These are phyloP conservation scores for Globisporangium camurandrum DNA, from an alignment of 352 stramenopile species.

Conservation along the genomic window DNA sequence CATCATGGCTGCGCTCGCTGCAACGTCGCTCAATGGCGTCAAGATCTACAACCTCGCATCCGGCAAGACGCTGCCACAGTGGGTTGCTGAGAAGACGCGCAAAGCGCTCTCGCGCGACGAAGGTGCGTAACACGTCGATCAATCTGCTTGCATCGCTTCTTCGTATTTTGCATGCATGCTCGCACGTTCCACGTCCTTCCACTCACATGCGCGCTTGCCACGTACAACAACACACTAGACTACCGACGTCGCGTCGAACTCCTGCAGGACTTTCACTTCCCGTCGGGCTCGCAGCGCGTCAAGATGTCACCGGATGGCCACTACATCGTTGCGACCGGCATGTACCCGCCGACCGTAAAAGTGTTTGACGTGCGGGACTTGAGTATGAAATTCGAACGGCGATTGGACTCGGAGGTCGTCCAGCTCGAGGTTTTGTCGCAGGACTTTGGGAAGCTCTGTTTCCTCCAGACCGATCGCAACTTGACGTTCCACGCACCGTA, in stretches of 20 bases:
- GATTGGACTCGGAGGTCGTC: constrained; percentile 95
- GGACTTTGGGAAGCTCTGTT: constrained; percentile 98
- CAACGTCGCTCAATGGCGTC: constrained; percentile 86
- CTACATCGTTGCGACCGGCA: constrained; percentile 94
- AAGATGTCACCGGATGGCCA: constrained; percentile 93
- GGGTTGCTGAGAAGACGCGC: constrained; percentile 89
- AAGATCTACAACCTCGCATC: constrained; percentile 96
- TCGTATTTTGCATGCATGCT: too few species aligned
- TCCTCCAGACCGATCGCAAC: constrained; percentile 94
- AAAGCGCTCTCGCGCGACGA: constrained; percentile 66
- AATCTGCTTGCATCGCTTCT: too few species aligned
- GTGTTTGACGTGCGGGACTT: constrained; percentile 94
- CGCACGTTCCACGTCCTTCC: background rate
- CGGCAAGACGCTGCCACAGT: constrained; percentile 92
- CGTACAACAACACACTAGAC: too few species aligned
- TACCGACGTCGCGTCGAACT: constrained; percentile 95
- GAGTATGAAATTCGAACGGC: constrained; percentile 98
- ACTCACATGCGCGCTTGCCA: background rate
- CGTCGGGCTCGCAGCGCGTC: constrained; percentile 89
- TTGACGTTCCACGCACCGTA: constrained; percentile 98
- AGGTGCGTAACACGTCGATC: constrained; percentile 18
- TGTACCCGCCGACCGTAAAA: constrained; percentile 96
- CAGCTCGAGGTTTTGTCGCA: constrained; percentile 92
- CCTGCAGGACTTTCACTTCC: constrained; percentile 99
- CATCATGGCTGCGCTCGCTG: constrained; percentile 68